These are phyloP conservation scores for Mucor velutinosus DNA, from an alignment of 371 early-diverging fungal species.

Conservation along the genomic window DNA sequence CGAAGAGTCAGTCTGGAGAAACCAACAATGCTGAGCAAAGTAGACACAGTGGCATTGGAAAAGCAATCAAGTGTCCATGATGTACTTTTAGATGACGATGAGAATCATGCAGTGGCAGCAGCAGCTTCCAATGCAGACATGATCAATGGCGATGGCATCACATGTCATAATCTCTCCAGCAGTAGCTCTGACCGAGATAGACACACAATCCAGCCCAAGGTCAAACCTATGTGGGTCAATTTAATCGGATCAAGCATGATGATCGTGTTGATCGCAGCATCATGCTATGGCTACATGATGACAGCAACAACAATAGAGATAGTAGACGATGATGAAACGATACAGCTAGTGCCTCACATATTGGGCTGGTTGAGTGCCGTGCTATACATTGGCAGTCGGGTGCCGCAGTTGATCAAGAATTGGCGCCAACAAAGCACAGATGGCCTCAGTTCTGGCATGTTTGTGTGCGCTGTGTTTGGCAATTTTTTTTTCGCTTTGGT, in stretches of 20 bases:
- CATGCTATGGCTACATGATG: conserved; percentile 20
- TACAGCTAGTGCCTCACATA: conserved; percentile 31
- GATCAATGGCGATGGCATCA: neutral
- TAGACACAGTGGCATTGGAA: neutral
- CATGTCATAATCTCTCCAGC: neutral
- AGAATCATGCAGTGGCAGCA: neutral
- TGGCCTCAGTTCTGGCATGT: conserved; percentile 79
- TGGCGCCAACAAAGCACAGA: conserved; percentile 67
- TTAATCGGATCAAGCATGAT: conserved; percentile 9
- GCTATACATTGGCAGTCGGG: conserved; percentile 59
- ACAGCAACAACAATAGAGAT: neutral
- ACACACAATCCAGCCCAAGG: neutral
- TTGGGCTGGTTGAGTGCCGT: conserved; percentile 56
- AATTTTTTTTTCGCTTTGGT: conserved; percentile 66
- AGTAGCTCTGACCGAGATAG: neutral
- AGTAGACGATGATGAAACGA: neutral
- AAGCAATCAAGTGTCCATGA: neutral
- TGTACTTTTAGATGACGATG: neutral
- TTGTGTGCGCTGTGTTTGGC: conserved; percentile 76
- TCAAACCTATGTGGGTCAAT: conserved; percentile 12
- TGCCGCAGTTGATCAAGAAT: conserved; percentile 82
- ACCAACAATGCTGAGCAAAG: neutral
- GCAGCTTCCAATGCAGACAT: neutral
- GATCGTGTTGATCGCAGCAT: conserved; percentile 1
- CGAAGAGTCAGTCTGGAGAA: neutral